These are phyloP conservation scores for Flaveria floridana DNA, from an alignment of 140 eudicot genomes.

Conservation along the genomic window DNA sequence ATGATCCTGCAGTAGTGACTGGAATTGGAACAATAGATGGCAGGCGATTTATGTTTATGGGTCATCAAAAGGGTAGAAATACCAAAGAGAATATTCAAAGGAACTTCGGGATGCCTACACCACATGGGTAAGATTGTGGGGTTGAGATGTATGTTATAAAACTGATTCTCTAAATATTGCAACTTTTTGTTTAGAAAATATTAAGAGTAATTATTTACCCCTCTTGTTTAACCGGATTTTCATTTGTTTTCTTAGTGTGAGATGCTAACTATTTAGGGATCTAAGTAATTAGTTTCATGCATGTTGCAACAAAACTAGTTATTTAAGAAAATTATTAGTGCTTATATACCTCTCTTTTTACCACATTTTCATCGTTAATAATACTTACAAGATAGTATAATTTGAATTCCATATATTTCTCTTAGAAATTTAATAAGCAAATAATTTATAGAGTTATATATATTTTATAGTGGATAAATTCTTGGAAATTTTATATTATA, in stretches of 20 bases:
- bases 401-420: neutral
- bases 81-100: slow-evolving; percentile 85
- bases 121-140: slow-evolving; percentile 75
- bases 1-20: slow-evolving; percentile 79
- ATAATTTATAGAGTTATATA: neutral
- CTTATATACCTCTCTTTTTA: too few relatives aligned
- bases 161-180: neutral
- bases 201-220: neutral
- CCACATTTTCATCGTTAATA: neutral
- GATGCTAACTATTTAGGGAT: neutral
- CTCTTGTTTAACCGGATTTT: neutral
- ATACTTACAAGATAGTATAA: neutral
- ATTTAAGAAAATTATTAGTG: neutral
- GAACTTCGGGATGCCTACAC: slow-evolving; percentile 98
- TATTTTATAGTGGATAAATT: neutral
- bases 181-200: neutral
- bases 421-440: neutral
- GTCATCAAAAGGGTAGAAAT: slow-evolving; percentile 92
- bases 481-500: neutral
- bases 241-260: neutral
- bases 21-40: slow-evolving; percentile 84
- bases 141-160: neutral
- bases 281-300: neutral
- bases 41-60: slow-evolving; percentile 80
- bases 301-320: neutral